Evolutionary conservation across 1,284 basidiomycete species (phyloP), one percentile per base, ranked within the genome.

Genomic region (Volvariella volvacea): DNA sequence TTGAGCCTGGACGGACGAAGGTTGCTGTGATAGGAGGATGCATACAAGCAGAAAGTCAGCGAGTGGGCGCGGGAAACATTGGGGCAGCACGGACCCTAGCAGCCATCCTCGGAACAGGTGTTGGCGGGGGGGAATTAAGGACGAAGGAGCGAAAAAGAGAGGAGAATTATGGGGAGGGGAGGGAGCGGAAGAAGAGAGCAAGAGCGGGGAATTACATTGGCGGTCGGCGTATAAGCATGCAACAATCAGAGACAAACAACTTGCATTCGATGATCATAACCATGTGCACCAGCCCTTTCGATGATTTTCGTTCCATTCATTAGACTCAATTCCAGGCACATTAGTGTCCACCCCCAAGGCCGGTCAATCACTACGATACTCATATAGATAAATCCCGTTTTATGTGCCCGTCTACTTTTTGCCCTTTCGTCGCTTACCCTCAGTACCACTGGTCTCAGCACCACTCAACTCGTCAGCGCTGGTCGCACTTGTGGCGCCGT

Each of bases 391-490:
- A 6, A 28, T 28, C 25, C 25, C 6, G 12, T 12, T 28, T 28
- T 28, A 6, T 28, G 12, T 28, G 12, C 25, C 25, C 40, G 12
- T 14, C 48, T 65, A 83, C 67, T 80, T 84, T 62, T 62, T 80
- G 32, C 66, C 70, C 65, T 78, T 84, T 56, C 74, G 70, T 56
- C 65, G 74, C 62, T 63, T 79, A 16, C 73, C 70, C 53, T 85
- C 83, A 17, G 70, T 62, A 1, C 74, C 76, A 45, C 78, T 82
- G 10, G 66, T 57, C 56, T 84, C 81, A 1, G 63, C 66, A 10
- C 71, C 78, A 48, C 81, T 86, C 38, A 74, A 56, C 53, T 88
- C 84, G 48, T 87, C 85, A 25, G 75, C 85, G 50, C 83, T 83
- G 43, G 72, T 78, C 17, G 56, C 64, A 52, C 55, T 69, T 47